Evolutionary conservation across 805 yeast species (phyloP), one percentile per base, ranked within the genome.

Genomic region (Metschnikowia lachancei): DNA sequence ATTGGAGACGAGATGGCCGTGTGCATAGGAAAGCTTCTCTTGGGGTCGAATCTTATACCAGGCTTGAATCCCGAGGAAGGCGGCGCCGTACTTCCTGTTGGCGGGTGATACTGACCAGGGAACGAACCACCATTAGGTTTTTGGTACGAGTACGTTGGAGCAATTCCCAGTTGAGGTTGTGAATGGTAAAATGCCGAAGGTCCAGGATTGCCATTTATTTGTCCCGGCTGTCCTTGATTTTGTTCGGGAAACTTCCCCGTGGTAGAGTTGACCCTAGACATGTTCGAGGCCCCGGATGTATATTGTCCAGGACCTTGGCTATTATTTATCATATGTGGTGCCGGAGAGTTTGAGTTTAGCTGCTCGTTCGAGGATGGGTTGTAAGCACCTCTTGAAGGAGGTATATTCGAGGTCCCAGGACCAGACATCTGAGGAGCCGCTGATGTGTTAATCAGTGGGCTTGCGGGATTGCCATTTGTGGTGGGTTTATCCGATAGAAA

Each of bases 21-120:
- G 9, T 49, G 53, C 24, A 47, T 41, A 8, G 50, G 45, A 22
- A 50, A 51, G 10, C 49, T 41, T 20, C 40, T 46, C 37, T 47
- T 53, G n/a, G 56, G 52, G 28, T 55, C 58, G 14, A 53, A 49
- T n/a, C 57, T 43, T 19, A 43, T 45, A n/a, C 52, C 46, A 6
- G 57, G 39, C 31, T 43, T 48, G 35, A 42, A 49, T 9, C 50
- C 43, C n/a, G 52, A 45, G 4, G 52, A 39, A 3, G 46, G 24
- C 1, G 44, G 41, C n/a, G 31, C 43, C 3, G 42, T 9, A 22
- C n/a, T 37, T 19, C 19, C 36, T 36, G 35, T 13, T 28, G 43
- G 38, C 20, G 47, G 45, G 14, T 38, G 47, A 32, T 45, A 39
- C 36, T 43, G 50, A 39, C 34, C 36, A 18, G 50, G 38, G 14